Percentiles rank a stretch among this genome's conserved stretches.
phyloP scores from a whole-genome alignment of 1,284 basidiomycete species.

The Leccinum fallax region DNA sequence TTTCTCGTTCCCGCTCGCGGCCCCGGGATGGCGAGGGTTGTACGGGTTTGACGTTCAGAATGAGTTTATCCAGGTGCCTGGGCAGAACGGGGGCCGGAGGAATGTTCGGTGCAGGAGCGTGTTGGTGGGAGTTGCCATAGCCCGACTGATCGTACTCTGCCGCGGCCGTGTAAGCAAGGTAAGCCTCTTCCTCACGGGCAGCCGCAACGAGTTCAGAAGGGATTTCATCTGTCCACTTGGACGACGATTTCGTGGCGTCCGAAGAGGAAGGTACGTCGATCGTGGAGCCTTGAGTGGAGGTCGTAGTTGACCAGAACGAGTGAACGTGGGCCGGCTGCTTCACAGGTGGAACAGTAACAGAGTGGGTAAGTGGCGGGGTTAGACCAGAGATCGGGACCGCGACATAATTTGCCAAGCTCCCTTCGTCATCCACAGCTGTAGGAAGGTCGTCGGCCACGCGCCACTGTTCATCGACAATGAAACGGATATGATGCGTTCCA shows the following conservation, averaged over 20 bases:
- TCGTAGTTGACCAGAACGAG: conserved; percentile 41
- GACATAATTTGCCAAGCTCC: conserved; percentile 94
- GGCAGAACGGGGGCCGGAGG: conserved; percentile 88
- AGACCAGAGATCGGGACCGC: conserved; percentile 47
- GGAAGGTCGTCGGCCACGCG: conserved; percentile 79
- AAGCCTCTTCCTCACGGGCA: conserved; percentile 83
- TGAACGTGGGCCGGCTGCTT: conserved; percentile 34
- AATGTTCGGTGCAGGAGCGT: conserved; percentile 67
- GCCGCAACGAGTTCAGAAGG: conserved; percentile 77
- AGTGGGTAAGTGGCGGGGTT: conserved; percentile 31
- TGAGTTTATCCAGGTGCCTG: conserved; percentile 91
- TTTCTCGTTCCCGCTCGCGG: conserved; percentile 38
- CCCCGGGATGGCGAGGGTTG: conserved; percentile 35
- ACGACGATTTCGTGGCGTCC: conserved; percentile 35
- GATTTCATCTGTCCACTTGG: conserved; percentile 74
- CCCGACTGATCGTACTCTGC: conserved; percentile 32
- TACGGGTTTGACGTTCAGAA: conserved; percentile 70
- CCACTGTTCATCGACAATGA: conserved; percentile 94
- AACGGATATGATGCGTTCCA: conserved; percentile 95
- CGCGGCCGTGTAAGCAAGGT: conserved; percentile 51
- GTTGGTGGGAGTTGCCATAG: conserved; percentile 20
- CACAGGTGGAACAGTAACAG: conserved; percentile 41
- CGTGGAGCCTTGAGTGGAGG: conserved; percentile 37
- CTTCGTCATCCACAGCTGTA: conserved; percentile 93
- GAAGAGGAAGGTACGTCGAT: conserved; percentile 26